Evolutionary conservation across 768 basidiomycete genomes (phyloP), one percentile per base, ranked within the genome.

Genomic region (Boletus bicolor): DNA sequence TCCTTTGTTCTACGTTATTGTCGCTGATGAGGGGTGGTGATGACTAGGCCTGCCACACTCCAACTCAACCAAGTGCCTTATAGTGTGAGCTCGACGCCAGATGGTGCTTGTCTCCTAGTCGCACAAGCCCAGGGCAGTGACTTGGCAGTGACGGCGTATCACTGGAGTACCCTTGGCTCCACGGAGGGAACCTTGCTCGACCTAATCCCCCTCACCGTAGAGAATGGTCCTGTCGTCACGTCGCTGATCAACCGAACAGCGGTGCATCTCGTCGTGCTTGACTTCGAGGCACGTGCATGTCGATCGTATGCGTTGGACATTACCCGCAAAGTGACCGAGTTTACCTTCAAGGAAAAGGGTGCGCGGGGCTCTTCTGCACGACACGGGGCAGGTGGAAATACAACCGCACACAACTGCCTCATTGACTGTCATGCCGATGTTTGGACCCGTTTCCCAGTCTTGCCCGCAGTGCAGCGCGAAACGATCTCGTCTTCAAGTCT

Each of bases 381-480:
- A 9, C 52, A 49, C 14, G 50, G 51, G n/a, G 46, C 35, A 5
- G 51, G 51, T 0, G 48, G 12, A 17, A 52, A 44, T 17, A 24
- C 49, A 6, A 74, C 74, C 2, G 59, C 65, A 7, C 76, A 83
- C 56, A 86, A 83, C 51, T 77, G 70, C 43, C 68, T 85, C 11
- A 68, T 85, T 15, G 80, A 82, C 57, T 83, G 82, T 51, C 76
- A 82, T 50, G 65, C 75, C 0, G 82, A 83, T 14, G 79, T 83
- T 21, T 85, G 83, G 83, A 81, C 76, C 5, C 77, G 83, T 10
- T 85, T 83, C 61, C 83, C 83, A 0, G 82, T 85, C 4, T 58
- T 81, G 2, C 72, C 83, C 3, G 81, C 83, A 0, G 73, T 85
- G n/a, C 73, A 75, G 36, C 75, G 79, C 9, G 72, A 76, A 32